Evolutionary conservation across 345 rosid genomes (phyloP), one percentile per base, ranked within the genome.

Genomic region (Gossypium raimondii): DNA sequence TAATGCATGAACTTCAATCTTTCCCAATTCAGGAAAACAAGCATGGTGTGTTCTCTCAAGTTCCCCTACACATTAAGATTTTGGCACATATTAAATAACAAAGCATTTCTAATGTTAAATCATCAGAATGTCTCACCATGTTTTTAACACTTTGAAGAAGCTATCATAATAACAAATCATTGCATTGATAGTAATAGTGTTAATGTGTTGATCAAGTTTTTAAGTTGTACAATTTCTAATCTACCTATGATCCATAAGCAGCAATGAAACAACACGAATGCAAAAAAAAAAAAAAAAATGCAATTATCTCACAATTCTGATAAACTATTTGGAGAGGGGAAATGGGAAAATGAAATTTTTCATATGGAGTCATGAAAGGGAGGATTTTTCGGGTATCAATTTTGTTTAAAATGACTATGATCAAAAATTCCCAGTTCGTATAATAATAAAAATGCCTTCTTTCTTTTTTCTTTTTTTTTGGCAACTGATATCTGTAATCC

Each of bases 11-110:
- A 81, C 90, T 80, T 74, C 75, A 52, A 92, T 85, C 79, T 83
- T 84, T 68, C 85, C 89, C 45, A 79, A 61, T 55, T 70, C 56
- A 3, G 89, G 87, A 77, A 86, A 86, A 72, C 87, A 80, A 71
- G 52, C 65, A 18, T 57, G 64, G 58, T 92, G 94, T 41, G 73
- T 55, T 78, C 74, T 79, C 80, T 85, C 89, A 17, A 90, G 80
- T 79, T 83, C 78, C 76, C 88, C 95, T 90, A 78, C 85, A 84
- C 27, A 58, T 8, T 56, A 67, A 67, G 71, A 67, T 67, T 47
- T 24, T 7, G 41, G 41, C 56, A 67, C 56, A 24, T 45, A 7
- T 24, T 47, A 67, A 57, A 57, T 45, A 44, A 11, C 53, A 20
- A 20, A 0, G 34, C 56, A 47, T 45, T 67, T 67, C 65, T 17